phyloP scores from a whole-genome alignment of 2,329 filamentous ascomycete genomes.

The Colletotrichum sp. region DNA sequence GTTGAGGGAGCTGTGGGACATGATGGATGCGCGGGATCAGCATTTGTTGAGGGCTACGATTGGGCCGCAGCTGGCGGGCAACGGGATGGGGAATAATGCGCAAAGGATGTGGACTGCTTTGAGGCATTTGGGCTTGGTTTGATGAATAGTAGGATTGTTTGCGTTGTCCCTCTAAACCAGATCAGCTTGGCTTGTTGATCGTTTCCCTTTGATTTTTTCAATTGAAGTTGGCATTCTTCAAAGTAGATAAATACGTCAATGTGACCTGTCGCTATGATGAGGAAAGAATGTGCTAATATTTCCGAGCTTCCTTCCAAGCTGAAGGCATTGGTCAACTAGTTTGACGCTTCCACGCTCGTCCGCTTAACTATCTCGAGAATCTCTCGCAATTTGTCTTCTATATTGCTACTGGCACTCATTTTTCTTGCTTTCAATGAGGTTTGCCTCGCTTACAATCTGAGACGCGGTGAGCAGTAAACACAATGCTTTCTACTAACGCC shows the following conservation, averaged over 20 bases:
- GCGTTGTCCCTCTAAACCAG: not conserved
- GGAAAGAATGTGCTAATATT: not conserved
- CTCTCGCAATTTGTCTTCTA: not conserved
- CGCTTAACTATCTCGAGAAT: not conserved
- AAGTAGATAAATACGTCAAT: not conserved
- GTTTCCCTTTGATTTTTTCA: not conserved
- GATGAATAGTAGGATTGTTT: not conserved
- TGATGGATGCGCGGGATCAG: constrained; percentile 11
- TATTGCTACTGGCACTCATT: not conserved
- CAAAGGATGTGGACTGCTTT: constrained; percentile 14
- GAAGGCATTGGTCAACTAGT: not conserved
- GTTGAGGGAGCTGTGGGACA: constrained; percentile 16
- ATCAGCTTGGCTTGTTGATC: not conserved
- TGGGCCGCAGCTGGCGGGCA: constrained; percentile 5
- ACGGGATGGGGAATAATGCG: constrained; percentile 6
- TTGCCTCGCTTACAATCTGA: not conserved
- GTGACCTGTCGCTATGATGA: rapidly evolving
- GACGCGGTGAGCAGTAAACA: not conserved
- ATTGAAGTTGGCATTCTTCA: not conserved
- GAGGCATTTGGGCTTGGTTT: constrained; percentile 13
- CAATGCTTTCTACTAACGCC: not conserved
- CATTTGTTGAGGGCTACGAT: not conserved
- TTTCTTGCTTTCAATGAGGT: not conserved
- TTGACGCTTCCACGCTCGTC: not conserved
- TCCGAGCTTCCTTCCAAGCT: not conserved